Conservation (phyloP, 495 filamentous ascomycete species). For the Talaromyces adpressus region DNA sequence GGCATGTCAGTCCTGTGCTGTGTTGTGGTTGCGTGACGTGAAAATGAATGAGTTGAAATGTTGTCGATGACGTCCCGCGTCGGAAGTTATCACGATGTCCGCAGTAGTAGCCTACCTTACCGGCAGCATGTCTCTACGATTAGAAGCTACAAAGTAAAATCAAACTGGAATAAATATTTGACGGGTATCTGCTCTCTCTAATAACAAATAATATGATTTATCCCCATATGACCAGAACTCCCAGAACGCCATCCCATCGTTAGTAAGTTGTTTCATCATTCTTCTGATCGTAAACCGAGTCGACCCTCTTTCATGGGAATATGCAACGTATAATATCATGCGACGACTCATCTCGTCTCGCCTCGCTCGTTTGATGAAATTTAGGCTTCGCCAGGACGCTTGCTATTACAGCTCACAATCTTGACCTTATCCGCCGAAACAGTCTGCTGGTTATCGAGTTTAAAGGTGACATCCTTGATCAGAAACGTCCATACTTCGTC, state of each 20-base stretch:
- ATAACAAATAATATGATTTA: not conserved
- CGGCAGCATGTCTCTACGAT: not conserved
- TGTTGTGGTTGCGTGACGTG: not conserved
- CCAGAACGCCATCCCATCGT: constrained; percentile 1
- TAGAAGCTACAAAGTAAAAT: not conserved
- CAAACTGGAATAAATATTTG: not conserved
- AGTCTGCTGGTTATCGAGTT: constrained; percentile 72
- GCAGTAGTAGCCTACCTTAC: not conserved
- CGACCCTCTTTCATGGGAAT: not conserved
- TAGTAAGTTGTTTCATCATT: not conserved
- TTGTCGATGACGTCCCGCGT: not conserved
- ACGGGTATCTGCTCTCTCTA: constrained; percentile 11
- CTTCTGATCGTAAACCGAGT: not conserved
- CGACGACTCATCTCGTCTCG: not conserved
- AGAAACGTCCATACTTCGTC: constrained; percentile 99
- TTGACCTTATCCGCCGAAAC: constrained; percentile 79
- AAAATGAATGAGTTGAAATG: not conserved
- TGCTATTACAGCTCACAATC: constrained; percentile 93
- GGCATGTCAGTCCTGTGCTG: constrained; percentile 21
- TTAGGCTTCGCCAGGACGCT: constrained; percentile 66
- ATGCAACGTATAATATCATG: not conserved
- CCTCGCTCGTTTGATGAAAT: not conserved
- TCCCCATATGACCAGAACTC: not conserved
- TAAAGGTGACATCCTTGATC: constrained; percentile 97
- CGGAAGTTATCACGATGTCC: not conserved